Base-by-base conservation (phyloP, 768 basidiomycete species). In the Tylopilus vinaceipallidus region DNA sequence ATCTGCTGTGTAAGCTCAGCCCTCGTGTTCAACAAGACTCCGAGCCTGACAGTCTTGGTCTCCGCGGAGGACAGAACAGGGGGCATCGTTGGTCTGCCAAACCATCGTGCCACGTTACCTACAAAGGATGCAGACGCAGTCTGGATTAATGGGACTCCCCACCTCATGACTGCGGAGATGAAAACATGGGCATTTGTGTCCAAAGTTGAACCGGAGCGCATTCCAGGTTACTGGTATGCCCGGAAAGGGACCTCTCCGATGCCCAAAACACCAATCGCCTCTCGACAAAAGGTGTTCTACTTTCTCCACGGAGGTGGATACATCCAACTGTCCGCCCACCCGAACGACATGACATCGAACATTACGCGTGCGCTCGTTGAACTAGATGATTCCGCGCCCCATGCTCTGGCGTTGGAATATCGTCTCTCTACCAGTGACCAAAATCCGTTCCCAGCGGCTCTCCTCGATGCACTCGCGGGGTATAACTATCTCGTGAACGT, bases 401-500 rank as follows among this genome's bases (percentile, higher is more conserved):
- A 83, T 35, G 69, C 73, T 5, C 77, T 88, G 58, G 76, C 78
- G 12, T 57, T 88, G 41, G 90, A 91, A 66, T 93, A 92, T 65
- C 76, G 62, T 70, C 42, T 75, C 80, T 23, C 69, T 69, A 58
- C 52, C 61, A n/a, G n/a, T 24, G 65, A 71, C 12, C 67, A 67
- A 5, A 73, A 83, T 52, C 78, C 87, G 8, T 92, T 92, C 72
- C 90, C 90, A 0, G 73, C 84, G 0, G 86, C 86, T 17, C 72
- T 93, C 0, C 68, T 92, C 13, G 89, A 93, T 60, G 82, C 81
- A 3, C 67, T 91, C 10, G 79, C 85, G 2, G 88, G 84, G 7
- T 93, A 91, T 64, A 68, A 76, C 39, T 84, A 91, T 63, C 82
- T 91, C 19, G 73, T 86, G 32, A 71, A 77, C 42, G 68, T 60